These are phyloP conservation scores for Rhodomyrtus tomentosa DNA, from an alignment of 345 rosid genomes.

Conservation along the genomic window DNA sequence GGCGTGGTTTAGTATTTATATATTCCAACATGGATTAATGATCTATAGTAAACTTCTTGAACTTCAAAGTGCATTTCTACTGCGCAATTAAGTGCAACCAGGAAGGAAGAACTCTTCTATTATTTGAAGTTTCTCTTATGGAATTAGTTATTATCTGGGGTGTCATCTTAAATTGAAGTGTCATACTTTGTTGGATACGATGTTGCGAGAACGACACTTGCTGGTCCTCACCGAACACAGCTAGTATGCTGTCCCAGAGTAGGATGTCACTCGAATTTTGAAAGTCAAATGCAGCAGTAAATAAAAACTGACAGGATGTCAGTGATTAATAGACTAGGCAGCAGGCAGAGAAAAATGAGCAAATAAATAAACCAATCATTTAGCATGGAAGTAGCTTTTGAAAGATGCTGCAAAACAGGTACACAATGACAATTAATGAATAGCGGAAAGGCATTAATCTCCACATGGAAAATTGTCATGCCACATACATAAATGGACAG, in stretches of 20 bases:
- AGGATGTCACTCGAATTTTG: background rate
- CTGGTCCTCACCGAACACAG: background rate
- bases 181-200: background rate
- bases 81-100: background rate
- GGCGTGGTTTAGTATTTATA: too few relatives aligned
- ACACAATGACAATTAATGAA: background rate
- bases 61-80: background rate
- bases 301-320: background rate
- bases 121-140: background rate
- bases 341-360: background rate
- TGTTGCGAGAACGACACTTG: background rate
- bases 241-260: background rate
- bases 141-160: background rate
- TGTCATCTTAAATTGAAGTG: background rate
- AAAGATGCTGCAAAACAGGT: background rate
- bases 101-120: background rate
- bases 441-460: background rate
- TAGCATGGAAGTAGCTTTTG: background rate
- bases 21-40: background rate
- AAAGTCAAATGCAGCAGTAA: background rate
- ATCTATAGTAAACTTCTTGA: background rate
- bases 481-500: slow-evolving; percentile 32
- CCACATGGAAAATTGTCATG: slow-evolving; percentile 7
- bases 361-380: background rate
- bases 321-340: background rate